phyloP scores from a whole-genome alignment of 208 protist genomes.

The Wallacemonas sp. region DNA sequence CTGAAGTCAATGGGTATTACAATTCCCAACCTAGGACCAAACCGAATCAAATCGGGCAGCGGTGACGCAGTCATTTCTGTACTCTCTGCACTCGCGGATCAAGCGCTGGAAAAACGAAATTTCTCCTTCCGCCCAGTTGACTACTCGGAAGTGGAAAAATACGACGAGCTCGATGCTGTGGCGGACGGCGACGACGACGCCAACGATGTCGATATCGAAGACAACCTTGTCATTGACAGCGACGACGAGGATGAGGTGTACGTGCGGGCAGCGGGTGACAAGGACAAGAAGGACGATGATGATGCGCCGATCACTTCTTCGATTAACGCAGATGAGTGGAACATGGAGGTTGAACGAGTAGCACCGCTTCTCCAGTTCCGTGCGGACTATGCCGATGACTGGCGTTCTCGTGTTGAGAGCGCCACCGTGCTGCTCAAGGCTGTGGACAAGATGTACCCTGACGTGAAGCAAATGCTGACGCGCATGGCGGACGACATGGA shows the following conservation, averaged over 20 bases:
- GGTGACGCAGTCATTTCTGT: conserved; percentile 80
- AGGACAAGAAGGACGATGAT: conserved; percentile 35
- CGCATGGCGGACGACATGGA: conserved; percentile 81
- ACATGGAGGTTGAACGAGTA: conserved; percentile 87
- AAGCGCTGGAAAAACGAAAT: conserved; percentile 57
- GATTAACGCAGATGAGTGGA: conserved; percentile 87
- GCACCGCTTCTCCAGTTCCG: conserved; percentile 79
- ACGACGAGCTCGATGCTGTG: conserved; percentile 75
- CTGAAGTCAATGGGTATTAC: conserved; percentile 74
- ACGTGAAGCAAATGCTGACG: conserved; percentile 84
- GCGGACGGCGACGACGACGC: conserved; percentile 72
- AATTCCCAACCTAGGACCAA: conserved; percentile 73
- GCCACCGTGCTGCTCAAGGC: conserved; percentile 78
- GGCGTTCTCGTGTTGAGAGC: conserved; percentile 82
- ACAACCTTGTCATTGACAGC: conserved; percentile 86
- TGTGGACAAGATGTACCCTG: conserved; percentile 90
- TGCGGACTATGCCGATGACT: conserved; percentile 61
- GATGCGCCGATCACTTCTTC: conserved; percentile 41
- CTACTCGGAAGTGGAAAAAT: conserved; percentile 73
- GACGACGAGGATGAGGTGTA: conserved; percentile 87
- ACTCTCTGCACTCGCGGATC: conserved; percentile 66
- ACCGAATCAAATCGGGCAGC: conserved; percentile 80
- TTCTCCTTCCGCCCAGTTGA: conserved; percentile 70
- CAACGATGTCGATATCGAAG: conserved; percentile 55
- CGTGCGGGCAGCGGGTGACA: conserved; percentile 42